phyloP scores from a whole-genome alignment of 1,139 yeast genomes.

The Blastobotrys illinoisensis region DNA sequence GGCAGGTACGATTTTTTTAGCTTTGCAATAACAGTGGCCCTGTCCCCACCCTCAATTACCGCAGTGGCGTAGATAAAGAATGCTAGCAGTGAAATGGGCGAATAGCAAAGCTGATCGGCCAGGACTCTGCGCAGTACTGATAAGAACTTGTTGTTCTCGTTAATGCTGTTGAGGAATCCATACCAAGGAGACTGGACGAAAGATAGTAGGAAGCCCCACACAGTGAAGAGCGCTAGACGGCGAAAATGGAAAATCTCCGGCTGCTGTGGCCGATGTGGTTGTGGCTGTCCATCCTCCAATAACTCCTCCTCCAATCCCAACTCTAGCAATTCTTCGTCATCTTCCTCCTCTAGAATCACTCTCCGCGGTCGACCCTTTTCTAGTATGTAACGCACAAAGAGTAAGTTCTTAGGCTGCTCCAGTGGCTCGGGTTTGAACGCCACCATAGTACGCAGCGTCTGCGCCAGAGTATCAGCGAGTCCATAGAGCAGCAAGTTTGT shows the following conservation, averaged over 20 bases:
- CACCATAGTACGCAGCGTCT: constrained; percentile 44
- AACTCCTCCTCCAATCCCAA: constrained; percentile 27
- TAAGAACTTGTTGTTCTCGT: constrained; percentile 71
- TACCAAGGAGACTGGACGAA: constrained; percentile 90
- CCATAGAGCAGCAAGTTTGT: constrained; percentile 81
- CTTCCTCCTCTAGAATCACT: constrained; percentile 31
- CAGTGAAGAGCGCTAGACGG: constrained; percentile 72
- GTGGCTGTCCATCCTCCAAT: background rate
- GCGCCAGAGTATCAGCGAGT: constrained; percentile 86
- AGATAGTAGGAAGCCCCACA: constrained; percentile 78
- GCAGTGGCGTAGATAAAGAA: constrained; percentile 83
- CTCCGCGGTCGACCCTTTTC: constrained; percentile 35
- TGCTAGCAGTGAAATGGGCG: constrained; percentile 72
- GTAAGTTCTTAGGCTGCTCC: constrained; percentile 19
- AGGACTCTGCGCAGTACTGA: constrained; percentile 81
- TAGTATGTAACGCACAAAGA: constrained; percentile 29
- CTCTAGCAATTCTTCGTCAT: constrained; percentile 29
- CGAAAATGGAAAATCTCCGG: constrained; percentile 50
- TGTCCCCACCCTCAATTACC: constrained; percentile 69
- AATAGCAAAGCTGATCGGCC: constrained; percentile 83
- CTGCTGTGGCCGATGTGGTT: constrained; percentile 7
- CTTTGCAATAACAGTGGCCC: constrained; percentile 58
- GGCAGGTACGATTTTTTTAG: constrained; percentile 61
- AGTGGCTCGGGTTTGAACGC: constrained; percentile 25
- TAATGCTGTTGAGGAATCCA: constrained; percentile 62